These are phyloP conservation scores for Zasmidium citrigriseum DNA, from an alignment of 2,329 filamentous ascomycete genomes.

Conservation along the genomic window DNA sequence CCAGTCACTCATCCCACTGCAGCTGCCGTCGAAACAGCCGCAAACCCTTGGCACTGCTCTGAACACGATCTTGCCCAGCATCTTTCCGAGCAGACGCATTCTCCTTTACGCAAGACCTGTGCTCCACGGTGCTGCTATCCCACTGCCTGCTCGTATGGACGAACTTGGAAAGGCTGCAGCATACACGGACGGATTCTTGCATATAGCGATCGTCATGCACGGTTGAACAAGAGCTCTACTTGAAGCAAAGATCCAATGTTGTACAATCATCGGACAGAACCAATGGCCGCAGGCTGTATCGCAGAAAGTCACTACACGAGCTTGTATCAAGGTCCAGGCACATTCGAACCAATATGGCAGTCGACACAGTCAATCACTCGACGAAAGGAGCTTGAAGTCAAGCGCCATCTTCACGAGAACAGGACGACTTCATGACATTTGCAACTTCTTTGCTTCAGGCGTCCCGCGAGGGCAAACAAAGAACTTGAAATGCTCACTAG, in stretches of 20 bases:
- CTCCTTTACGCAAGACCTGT: conserved; percentile 81
- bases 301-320: too few species aligned
- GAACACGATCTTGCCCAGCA: conserved; percentile 69
- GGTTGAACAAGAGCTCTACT: conserved; percentile 39
- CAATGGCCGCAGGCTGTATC: too few species aligned
- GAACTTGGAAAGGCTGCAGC: conserved; percentile 80
- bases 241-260: neutral
- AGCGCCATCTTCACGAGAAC: neutral
- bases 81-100: conserved; percentile 86
- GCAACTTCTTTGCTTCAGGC: neutral
- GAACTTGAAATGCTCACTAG: too few species aligned
- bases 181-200: conserved; percentile 91
- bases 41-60: conserved; percentile 78
- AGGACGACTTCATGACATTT: neutral
- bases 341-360: too few species aligned
- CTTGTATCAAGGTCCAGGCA: too few species aligned
- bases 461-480: neutral
- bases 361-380: too few species aligned
- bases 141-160: conserved; percentile 76
- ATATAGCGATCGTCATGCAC: conserved; percentile 76
- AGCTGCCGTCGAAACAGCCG: conserved; percentile 48
- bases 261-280: neutral
- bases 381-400: too few species aligned
- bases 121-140: conserved; percentile 80
- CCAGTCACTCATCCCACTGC: conserved; percentile 69